A percentile compares a stretch with the other conserved stretches of the same genome.
These are phyloP conservation scores for Aspergillus ostianus DNA, from an alignment of 495 filamentous ascomycete genomes.

Conservation along the genomic window DNA sequence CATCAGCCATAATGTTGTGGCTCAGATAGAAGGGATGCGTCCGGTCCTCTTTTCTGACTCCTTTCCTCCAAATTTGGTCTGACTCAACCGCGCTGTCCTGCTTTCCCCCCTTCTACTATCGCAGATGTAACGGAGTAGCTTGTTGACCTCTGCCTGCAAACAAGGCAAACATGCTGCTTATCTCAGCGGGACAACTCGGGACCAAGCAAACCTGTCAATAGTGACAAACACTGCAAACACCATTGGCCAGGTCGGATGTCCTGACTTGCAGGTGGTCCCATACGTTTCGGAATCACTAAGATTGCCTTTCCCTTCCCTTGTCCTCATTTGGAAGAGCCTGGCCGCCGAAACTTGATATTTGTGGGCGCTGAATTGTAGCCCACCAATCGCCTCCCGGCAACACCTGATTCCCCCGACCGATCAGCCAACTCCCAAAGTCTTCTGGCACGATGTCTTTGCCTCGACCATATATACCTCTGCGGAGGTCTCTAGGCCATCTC, in stretches of 20 bases:
- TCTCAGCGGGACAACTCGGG: constrained; percentile 13
- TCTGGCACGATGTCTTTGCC: constrained; percentile 32
- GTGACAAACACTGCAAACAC: constrained; percentile 32
- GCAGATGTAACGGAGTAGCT: no score
- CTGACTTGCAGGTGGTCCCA: constrained; percentile 18
- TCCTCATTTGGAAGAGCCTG: neutral
- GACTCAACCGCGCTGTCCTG: neutral
- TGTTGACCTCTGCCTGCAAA: constrained; percentile 1
- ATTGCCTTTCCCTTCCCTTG: neutral
- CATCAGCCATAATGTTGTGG: neutral
- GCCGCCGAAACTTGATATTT: neutral
- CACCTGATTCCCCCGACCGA: constrained; percentile 14
- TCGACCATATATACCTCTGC: constrained; percentile 39
- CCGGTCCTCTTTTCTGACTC: neutral
- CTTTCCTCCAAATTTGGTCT: neutral
- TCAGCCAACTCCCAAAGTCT: constrained; percentile 16
- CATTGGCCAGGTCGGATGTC: constrained; percentile 8
- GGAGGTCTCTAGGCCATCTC: constrained; percentile 35
- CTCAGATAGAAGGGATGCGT: neutral
- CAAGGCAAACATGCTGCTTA: constrained; percentile 16
- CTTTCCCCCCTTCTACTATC: no score
- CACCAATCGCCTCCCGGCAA: constrained; percentile 9
- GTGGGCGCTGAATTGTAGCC: neutral
- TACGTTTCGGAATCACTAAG: constrained; percentile 3
- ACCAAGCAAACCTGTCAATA: neutral